These are phyloP conservation scores for Lithohypha guttulata DNA, from an alignment of 2,329 filamentous ascomycete species.

Conservation along the genomic window DNA sequence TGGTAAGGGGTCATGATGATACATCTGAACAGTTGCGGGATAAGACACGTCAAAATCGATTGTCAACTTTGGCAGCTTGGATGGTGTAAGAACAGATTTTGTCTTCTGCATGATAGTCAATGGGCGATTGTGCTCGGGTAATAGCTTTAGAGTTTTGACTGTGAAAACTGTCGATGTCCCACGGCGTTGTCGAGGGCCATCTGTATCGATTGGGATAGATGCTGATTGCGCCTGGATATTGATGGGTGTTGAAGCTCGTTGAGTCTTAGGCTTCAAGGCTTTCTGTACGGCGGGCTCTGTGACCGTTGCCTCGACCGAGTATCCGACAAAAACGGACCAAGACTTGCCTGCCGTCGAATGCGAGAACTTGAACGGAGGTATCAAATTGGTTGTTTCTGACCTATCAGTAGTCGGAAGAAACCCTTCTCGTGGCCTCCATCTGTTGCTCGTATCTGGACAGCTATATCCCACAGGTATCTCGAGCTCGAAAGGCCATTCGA, in stretches of 20 bases:
- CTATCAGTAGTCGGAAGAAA: constrained; percentile 10
- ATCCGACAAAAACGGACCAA: constrained; percentile 15
- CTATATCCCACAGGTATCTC: constrained; percentile 13
- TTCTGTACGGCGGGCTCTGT: constrained; percentile 15
- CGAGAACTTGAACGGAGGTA: constrained; percentile 11
- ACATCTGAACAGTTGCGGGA: constrained; percentile 14
- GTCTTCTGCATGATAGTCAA: constrained; percentile 13
- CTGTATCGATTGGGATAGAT: constrained; percentile 12
- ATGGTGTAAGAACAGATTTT: constrained; percentile 15
- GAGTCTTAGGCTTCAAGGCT: constrained; percentile 13
- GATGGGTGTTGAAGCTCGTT: constrained; percentile 11
- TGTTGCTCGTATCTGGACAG: constrained; percentile 11
- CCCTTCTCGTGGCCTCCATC: constrained; percentile 15
- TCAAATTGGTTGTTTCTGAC: constrained; percentile 8
- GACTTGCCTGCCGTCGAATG: constrained; percentile 9
- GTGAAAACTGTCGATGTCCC: constrained; percentile 11
- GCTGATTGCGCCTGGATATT: constrained; percentile 13
- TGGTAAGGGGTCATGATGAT: constrained; percentile 12
- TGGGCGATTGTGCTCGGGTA: constrained; percentile 13
- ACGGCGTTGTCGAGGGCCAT: constrained; percentile 9
- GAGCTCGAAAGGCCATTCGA: constrained; percentile 18
- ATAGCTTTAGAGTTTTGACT: constrained; percentile 15
- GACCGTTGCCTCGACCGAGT: constrained; percentile 15
- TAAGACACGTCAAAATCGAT: constrained; percentile 15
- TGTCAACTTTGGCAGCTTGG: constrained; percentile 14